phyloP scores from a whole-genome alignment of 2,329 filamentous ascomycete genomes.

The Penicillium fuscoglaucum region DNA sequence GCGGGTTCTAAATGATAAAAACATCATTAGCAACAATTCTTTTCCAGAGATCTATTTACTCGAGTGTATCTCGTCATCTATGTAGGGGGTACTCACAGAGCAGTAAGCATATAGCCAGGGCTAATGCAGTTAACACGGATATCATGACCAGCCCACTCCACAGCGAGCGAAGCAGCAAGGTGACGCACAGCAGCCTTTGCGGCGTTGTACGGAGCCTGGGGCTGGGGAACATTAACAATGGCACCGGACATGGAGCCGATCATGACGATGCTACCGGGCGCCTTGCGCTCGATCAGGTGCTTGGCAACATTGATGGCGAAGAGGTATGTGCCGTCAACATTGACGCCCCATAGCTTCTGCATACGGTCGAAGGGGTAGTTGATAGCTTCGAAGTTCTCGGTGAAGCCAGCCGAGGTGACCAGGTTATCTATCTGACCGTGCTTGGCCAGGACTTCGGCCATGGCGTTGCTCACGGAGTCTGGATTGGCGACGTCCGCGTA shows the following conservation, averaged over 20 bases:
- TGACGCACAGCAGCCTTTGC: slow-evolving; percentile 91
- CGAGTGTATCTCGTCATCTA: background rate
- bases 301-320: slow-evolving; percentile 82
- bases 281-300: slow-evolving; percentile 80
- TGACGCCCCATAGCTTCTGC: slow-evolving; percentile 91
- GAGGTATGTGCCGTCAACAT: slow-evolving; percentile 88
- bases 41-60: background rate
- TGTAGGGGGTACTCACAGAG: slow-evolving; percentile 63
- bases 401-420: slow-evolving; percentile 95
- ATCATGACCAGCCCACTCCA: slow-evolving; percentile 85
- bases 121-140: slow-evolving; percentile 96
- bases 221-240: slow-evolving; percentile 94
- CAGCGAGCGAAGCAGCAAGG: slow-evolving; percentile 80
- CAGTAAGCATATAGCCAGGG: slow-evolving; percentile 94
- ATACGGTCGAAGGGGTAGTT: slow-evolving; percentile 88
- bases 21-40: background rate
- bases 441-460: slow-evolving; percentile 66
- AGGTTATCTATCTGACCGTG: slow-evolving; percentile 88
- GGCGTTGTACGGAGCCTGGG: slow-evolving; percentile 89
- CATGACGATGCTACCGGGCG: slow-evolving; percentile 82
- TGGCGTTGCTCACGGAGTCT: slow-evolving; percentile 71
- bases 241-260: slow-evolving; percentile 93
- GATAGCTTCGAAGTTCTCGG: slow-evolving; percentile 90
- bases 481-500: slow-evolving; percentile 83
- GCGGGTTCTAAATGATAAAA: slow-evolving; percentile 63